A percentile compares a stretch with the other conserved stretches of the same genome.
Conservation (phyloP, 257 asterid species). For the Solanum pimpinellifolium region DNA sequence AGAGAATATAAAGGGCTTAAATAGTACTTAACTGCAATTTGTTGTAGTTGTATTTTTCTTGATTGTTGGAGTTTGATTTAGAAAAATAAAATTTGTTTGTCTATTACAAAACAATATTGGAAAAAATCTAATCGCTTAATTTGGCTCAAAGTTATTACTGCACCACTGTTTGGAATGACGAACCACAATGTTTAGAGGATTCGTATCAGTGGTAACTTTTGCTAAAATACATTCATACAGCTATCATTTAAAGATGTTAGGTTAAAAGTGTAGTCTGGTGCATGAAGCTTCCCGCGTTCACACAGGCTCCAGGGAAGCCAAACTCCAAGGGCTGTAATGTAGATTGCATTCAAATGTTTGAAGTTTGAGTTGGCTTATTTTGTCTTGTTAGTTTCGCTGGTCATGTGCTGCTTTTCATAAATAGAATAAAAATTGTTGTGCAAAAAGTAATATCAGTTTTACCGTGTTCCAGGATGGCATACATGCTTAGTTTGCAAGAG, state of each 20-base stretch:
- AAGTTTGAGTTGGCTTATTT: background rate
- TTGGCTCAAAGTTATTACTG: background rate
- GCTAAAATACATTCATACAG: background rate
- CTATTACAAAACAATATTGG: background rate
- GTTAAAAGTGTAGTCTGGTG: background rate
- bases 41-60: background rate
- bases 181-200: background rate
- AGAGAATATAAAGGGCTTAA: background rate
- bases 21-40: background rate
- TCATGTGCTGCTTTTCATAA: background rate
- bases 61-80: background rate
- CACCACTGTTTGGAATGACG: background rate
- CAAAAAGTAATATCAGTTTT: background rate
- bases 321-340: background rate
- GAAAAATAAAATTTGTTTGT: background rate
- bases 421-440: background rate
- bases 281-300: background rate
- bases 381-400: background rate
- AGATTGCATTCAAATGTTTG: background rate
- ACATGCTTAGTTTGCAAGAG: constrained; percentile 35
- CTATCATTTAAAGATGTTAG: background rate
- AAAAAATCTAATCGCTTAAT: background rate
- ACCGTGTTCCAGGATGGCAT: constrained; percentile 60
- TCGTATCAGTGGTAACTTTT: background rate
- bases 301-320: background rate